Percentiles rank a stretch among this genome's conserved stretches.
These are phyloP conservation scores for Dactylis glomerata DNA, from an alignment of 176 grass and related monocot species.

Conservation along the genomic window DNA sequence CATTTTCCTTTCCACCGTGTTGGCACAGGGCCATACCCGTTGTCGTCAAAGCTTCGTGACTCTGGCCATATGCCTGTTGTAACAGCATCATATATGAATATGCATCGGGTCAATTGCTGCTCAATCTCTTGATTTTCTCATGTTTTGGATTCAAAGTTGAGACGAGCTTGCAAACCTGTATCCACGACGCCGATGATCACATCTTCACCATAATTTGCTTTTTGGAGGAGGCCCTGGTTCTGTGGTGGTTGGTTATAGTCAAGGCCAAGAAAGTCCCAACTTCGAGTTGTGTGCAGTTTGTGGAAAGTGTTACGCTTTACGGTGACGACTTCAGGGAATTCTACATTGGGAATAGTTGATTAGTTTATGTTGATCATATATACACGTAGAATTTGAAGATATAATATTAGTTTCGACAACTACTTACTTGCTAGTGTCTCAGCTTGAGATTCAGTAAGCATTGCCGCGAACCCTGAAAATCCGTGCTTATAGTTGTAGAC, in stretches of 20 bases:
- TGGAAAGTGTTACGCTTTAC: slow-evolving; percentile 19
- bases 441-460: slow-evolving; percentile 21
- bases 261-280: slow-evolving; percentile 43
- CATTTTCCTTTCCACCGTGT: slow-evolving; percentile 40
- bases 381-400: not conserved
- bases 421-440: not conserved
- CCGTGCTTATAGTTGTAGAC: slow-evolving; percentile 24
- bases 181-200: slow-evolving; percentile 36
- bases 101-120: not conserved
- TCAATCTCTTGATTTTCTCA: not conserved
- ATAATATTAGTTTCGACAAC: not conserved
- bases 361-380: not conserved
- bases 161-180: not conserved
- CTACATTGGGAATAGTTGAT: not conserved
- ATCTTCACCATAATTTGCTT: slow-evolving; percentile 41
- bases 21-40: slow-evolving; percentile 33
- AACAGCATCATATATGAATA: not conserved
- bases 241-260: not conserved
- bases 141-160: not conserved
- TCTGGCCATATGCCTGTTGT: slow-evolving; percentile 58
- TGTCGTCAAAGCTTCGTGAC: slow-evolving; percentile 54
- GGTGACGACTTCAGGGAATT: slow-evolving; percentile 31
- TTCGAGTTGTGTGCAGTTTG: slow-evolving; percentile 29
- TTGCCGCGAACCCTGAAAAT: slow-evolving; percentile 20
- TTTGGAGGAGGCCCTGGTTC: slow-evolving; percentile 3